phyloP scores from a whole-genome alignment of 208 protist genomes.

The Crithidia acanthocephali region DNA sequence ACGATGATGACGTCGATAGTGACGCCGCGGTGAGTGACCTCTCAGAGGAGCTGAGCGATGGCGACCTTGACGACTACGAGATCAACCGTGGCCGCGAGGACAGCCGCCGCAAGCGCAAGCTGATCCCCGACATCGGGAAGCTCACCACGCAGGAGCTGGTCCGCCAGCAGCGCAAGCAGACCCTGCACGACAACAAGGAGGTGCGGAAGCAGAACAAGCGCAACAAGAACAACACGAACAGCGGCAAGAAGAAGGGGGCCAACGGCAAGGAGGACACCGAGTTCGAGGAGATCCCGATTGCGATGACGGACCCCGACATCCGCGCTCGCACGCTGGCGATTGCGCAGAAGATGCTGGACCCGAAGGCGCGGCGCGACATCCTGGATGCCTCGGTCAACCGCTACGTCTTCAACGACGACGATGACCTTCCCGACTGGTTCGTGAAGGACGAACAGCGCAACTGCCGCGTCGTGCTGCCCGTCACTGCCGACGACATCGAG shows the following conservation, averaged over 20 bases:
- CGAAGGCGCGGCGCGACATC: slow-evolving; percentile 85
- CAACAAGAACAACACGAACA: slow-evolving; percentile 58
- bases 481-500: slow-evolving; percentile 93
- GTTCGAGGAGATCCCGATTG: slow-evolving; percentile 90
- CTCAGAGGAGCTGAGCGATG: slow-evolving; percentile 50
- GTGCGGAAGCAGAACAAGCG: slow-evolving; percentile 68
- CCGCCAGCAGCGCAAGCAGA: slow-evolving; percentile 84
- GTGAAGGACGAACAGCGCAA: slow-evolving; percentile 93
- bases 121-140: slow-evolving; percentile 74
- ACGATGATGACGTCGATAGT: slow-evolving; percentile 52
- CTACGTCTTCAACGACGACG: slow-evolving; percentile 91
- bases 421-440: slow-evolving; percentile 93
- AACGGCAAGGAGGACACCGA: slow-evolving; percentile 64
- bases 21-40: slow-evolving; percentile 31
- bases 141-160: slow-evolving; percentile 85
- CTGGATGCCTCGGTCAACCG: slow-evolving; percentile 88
- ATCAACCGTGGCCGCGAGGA: slow-evolving; percentile 72
- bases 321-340: slow-evolving; percentile 89
- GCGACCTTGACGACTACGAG: slow-evolving; percentile 56
- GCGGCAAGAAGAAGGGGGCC: slow-evolving; percentile 44
- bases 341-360: slow-evolving; percentile 87
- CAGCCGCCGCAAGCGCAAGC: slow-evolving; percentile 69
- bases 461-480: slow-evolving; percentile 81
- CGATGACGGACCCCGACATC: slow-evolving; percentile 84
- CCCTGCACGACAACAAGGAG: slow-evolving; percentile 79